Evolutionary conservation across 2,329 filamentous ascomycete genomes (phyloP), one percentile per base, ranked within the genome.

Genomic region (Bipolaris oryzae): DNA sequence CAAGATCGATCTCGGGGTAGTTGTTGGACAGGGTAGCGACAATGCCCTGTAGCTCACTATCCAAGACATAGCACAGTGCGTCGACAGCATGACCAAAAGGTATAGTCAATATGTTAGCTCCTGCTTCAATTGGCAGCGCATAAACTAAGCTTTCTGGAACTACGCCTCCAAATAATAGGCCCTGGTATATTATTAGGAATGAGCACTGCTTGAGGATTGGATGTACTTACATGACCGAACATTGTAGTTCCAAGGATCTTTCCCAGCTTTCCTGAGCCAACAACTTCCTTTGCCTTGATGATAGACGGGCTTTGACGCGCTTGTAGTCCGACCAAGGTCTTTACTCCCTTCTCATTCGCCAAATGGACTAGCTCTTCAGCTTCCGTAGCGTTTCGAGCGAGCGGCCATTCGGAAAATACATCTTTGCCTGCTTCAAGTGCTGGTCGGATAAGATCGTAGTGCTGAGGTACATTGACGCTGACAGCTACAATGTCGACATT

Each of bases 381-480:
- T 56, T 82, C 74, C 1, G 67, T 58, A 1, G 77, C 50, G 39
- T 76, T 79, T 3, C 74, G 70, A 0, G 72, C 80, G 1, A 82
- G 71, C 3, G 80, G 82, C 81, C 81, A 82, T 62, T 84, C 82
- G n/a, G 79, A 75, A 53, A 80, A 84, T 11, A 81, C 75, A 41
- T 80, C 73, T 44, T 73, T 74, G 3, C 68, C 66, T 3, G 79
- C 77, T 45, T 75, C 67, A 3, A 84, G 62, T 9, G 75, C 76
- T 1, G 80, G 79, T 39, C 74, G 76, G 10, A 79, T 72, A 13
- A 80, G 64, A 7, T 64, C 56, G 54, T 79, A 79, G 55, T 83
- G 80, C 18, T 73, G 68, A 10, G 74, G 75, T 3, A 83, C 79
- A 4, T 76, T 73, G 15, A 81, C 78, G 50, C 72, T 74, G 53